Percentiles rank a stretch among this genome's conserved stretches.
Evolutionary conservation across 176 grass and related monocot genomes (phyloP).

Genomic region (Coix lacrymajobi): DNA sequence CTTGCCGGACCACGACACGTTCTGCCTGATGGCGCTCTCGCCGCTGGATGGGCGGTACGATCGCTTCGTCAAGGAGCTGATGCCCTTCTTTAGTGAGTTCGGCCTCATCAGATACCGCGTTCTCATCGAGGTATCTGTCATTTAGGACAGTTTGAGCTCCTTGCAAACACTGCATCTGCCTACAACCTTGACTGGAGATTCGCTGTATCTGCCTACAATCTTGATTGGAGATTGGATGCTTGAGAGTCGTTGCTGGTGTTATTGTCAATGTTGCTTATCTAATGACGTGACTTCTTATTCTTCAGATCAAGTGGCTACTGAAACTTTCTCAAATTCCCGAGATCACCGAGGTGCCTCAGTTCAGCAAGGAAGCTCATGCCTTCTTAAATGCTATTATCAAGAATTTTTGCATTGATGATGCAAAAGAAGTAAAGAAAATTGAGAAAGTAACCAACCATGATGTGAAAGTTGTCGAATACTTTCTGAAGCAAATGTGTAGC

Average conservation of each 20-base stretch:
- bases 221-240: neutral
- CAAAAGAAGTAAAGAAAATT: constrained; percentile 76
- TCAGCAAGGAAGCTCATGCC: constrained; percentile 56
- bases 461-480: constrained; percentile 93
- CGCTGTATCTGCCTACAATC: no score
- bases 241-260: neutral
- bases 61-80: constrained; percentile 43
- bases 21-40: constrained; percentile 67
- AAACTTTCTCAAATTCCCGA: constrained; percentile 85
- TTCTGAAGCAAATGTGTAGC: constrained; percentile 84
- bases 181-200: no score
- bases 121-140: constrained; percentile 63
- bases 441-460: constrained; percentile 96
- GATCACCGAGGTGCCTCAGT: constrained; percentile 74
- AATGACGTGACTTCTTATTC: constrained; percentile 2
- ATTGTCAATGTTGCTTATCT: neutral
- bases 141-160: neutral
- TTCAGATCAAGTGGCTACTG: constrained; percentile 83
- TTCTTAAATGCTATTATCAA: constrained; percentile 69
- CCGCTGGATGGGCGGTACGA: constrained; percentile 86
- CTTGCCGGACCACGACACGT: constrained; percentile 24
- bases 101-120: constrained; percentile 81
- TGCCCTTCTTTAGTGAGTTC: constrained; percentile 88
- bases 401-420: constrained; percentile 61
- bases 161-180: neutral